Percentiles rank a stretch among this genome's conserved stretches.
These are phyloP conservation scores for Yarrowia bubula DNA, from an alignment of 805 yeast genomes.

Conservation along the genomic window DNA sequence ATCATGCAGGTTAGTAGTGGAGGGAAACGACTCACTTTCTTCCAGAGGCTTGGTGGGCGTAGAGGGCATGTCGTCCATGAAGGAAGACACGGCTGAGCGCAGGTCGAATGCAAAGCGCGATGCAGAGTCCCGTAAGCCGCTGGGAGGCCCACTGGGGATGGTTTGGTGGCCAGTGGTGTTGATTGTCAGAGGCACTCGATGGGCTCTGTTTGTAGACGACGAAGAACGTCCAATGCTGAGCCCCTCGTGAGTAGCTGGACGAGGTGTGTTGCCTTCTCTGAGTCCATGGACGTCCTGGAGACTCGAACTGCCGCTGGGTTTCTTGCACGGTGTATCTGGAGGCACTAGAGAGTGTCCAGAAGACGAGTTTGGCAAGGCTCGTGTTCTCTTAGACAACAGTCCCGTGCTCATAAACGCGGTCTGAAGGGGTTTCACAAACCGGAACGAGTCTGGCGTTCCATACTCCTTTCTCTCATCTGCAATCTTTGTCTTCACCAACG, in stretches of 20 bases:
- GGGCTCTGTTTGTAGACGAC: neutral
- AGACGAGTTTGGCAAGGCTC: conserved; percentile 37
- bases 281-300: conserved; percentile 11
- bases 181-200: neutral
- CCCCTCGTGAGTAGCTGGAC: neutral
- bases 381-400: conserved; percentile 58
- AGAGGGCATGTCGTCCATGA: conserved; percentile 22
- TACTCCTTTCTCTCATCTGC: conserved; percentile 33
- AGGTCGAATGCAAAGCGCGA: conserved; percentile 21
- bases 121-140: conserved; percentile 11
- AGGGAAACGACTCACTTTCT: conserved; percentile 1
- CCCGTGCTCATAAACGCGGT: conserved; percentile 81
- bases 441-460: conserved; percentile 56
- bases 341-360: conserved; percentile 41
- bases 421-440: conserved; percentile 77
- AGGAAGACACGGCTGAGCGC: conserved; percentile 11
- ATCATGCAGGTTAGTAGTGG: neutral
- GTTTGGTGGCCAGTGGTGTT: conserved; percentile 16
- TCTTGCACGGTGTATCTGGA: conserved; percentile 67
- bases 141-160: neutral
- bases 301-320: conserved; percentile 36
- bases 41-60: conserved; percentile 20
- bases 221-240: neutral
- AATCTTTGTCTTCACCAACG: neutral
- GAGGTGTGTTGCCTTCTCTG: conserved; percentile 2